Conservation (phyloP, 495 filamentous ascomycete species). For the Podospora australis region DNA sequence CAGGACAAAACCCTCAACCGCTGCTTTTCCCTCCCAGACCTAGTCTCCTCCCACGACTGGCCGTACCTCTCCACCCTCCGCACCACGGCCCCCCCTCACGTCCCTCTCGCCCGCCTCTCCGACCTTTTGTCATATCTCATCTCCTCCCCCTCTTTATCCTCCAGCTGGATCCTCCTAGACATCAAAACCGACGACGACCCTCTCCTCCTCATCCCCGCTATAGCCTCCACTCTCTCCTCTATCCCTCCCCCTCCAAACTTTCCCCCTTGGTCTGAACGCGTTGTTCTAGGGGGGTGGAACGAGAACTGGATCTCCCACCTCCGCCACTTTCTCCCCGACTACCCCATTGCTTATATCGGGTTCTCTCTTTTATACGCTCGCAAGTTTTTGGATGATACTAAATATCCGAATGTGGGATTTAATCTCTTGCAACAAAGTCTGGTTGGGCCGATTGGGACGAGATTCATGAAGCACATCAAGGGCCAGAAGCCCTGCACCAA, state of each 20-base stretch:
- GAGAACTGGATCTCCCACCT: constrained; percentile 56
- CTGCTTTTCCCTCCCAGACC: constrained; percentile 66
- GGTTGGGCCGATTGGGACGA: constrained; percentile 53
- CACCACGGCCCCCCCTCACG: constrained; percentile 60
- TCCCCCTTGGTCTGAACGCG: constrained; percentile 59
- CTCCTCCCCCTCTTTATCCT: constrained; percentile 54
- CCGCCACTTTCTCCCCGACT: constrained; percentile 56
- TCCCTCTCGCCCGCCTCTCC: constrained; percentile 64
- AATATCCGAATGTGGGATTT: constrained; percentile 56
- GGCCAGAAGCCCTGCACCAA: constrained; percentile 35
- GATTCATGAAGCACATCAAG: constrained; percentile 55
- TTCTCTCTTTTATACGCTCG: constrained; percentile 62
- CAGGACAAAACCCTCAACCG: constrained; percentile 72
- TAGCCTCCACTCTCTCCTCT: constrained; percentile 53
- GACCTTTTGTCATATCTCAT: constrained; percentile 71
- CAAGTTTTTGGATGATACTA: constrained; percentile 47
- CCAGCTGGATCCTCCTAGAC: constrained; percentile 79
- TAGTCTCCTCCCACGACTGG: constrained; percentile 72
- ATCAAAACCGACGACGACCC: constrained; percentile 78
- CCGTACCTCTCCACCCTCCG: constrained; percentile 58
- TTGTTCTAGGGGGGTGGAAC: constrained; percentile 77
- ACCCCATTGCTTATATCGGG: constrained; percentile 65
- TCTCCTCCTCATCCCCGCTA: constrained; percentile 57
- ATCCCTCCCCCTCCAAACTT: constrained; percentile 31
- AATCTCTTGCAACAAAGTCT: constrained; percentile 65